Conservation (phyloP, 441 rosid species). For the Breynia disticha region DNA sequence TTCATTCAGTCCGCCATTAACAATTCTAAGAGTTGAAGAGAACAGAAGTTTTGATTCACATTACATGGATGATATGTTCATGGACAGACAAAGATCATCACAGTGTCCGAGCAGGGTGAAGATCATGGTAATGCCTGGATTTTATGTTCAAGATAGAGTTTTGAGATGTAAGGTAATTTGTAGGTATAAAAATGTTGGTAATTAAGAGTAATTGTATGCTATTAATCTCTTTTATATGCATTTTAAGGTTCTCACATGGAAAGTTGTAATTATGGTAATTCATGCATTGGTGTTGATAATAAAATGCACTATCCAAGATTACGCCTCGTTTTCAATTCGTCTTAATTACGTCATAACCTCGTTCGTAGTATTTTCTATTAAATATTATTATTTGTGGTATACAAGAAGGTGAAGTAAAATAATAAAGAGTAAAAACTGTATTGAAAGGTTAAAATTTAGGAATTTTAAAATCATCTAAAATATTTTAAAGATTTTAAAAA, state of each 20-base stretch:
- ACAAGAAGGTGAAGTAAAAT: too few species aligned
- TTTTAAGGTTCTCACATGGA: not conserved
- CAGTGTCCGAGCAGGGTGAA: conserved; percentile 45
- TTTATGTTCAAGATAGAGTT: conserved; percentile 66
- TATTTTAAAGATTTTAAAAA: too few species aligned
- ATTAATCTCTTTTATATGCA: not conserved
- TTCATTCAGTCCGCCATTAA: conserved; percentile 64
- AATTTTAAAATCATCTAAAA: too few species aligned
- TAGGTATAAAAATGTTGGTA: conserved; percentile 43
- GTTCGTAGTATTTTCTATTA: too few species aligned
- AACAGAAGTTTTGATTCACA: conserved; percentile 53
- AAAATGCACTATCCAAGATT: too few species aligned
- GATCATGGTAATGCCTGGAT: conserved; percentile 92
- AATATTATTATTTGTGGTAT: too few species aligned
- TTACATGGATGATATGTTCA: conserved; percentile 80
- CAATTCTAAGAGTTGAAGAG: conserved; percentile 73
- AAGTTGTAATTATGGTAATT: not conserved
- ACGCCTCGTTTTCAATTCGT: too few species aligned
- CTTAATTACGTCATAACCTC: too few species aligned
- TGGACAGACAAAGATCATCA: conserved; percentile 40
- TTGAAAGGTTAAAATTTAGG: too few species aligned
- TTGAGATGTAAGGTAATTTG: conserved; percentile 89
- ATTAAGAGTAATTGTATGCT: conserved; percentile 7
- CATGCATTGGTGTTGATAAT: not conserved
- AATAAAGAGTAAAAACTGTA: too few species aligned